These are phyloP conservation scores for Rhizopogon vinicolor DNA, from an alignment of 768 basidiomycete genomes.

Conservation along the genomic window DNA sequence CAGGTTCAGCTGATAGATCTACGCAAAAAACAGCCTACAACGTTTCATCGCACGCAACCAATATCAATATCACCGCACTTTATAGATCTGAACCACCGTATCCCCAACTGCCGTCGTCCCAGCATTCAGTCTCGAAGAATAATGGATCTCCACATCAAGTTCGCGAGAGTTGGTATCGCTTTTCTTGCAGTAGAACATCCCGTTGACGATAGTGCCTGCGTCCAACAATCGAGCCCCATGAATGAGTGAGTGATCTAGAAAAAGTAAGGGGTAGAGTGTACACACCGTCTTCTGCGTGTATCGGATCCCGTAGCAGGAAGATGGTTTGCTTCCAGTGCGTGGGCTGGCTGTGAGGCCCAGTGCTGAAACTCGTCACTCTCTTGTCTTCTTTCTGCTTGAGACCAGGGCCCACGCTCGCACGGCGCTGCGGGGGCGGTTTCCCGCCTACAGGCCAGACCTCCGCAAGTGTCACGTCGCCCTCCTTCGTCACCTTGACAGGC, in stretches of 20 bases:
- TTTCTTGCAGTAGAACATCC: slow-evolving; percentile 83
- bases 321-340: slow-evolving; percentile 98
- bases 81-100: slow-evolving; percentile 72
- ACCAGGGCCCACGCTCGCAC: slow-evolving; percentile 48
- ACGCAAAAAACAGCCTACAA: background rate
- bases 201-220: slow-evolving; percentile 68
- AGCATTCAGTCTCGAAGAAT: slow-evolving; percentile 39
- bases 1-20: too few species aligned
- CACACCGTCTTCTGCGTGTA: slow-evolving; percentile 72
- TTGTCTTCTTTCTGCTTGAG: slow-evolving; percentile 36
- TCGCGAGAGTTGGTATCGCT: slow-evolving; percentile 79
- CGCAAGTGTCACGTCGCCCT: slow-evolving; percentile 58
- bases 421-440: slow-evolving; percentile 52
- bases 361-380: slow-evolving; percentile 73
- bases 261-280: slow-evolving; percentile 1
- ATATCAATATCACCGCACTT: slow-evolving; percentile 47
- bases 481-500: slow-evolving; percentile 50
- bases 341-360: slow-evolving; percentile 78
- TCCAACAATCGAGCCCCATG: slow-evolving; percentile 1
- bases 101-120: slow-evolving; percentile 30
- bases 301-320: slow-evolving; percentile 79
- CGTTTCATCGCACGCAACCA: background rate
- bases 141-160: slow-evolving; percentile 90
- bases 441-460: slow-evolving; percentile 80
- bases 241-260: background rate